Base-by-base conservation (phyloP, 164 flowering plant genomes). In the Akebia trifoliata region DNA sequence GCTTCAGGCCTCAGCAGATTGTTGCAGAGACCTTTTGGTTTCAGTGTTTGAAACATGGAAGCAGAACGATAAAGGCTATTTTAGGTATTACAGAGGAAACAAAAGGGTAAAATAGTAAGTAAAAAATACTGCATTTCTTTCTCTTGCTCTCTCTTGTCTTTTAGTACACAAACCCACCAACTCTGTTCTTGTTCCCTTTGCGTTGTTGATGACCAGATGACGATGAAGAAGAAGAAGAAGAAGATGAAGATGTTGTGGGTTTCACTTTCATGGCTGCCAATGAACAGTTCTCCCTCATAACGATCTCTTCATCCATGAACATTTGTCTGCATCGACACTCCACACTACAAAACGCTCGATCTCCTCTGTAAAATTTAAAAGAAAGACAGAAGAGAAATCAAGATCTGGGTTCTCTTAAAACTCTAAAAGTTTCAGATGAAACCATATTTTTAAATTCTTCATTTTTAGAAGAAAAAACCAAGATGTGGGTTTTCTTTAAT, bases 311-410 rank as follows among this genome's bases (percentile, higher is more conserved):
- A 57, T 84, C 94, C 83, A 79, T 77, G 51, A 67, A 70, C 24
- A 86, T 84, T 68, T 86, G 94, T 66, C 76, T 82, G 69, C 69
- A 76, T 60, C 94, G 77, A 70, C 94, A 86, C 67, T 86, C 88
- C 75, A 55, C 85, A 46, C 86, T 86, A 45, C 94, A 84, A 58
- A 86, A 86, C 6, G 73, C 90, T 57, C 72, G 75, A 54, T 84
- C 90, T 50, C 94, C 90, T 53, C 94, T 84, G 65, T 32, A 51
- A 54, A 9, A 29, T n/a, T n/a, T n/a, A 18, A 8, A 26, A 45
- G 22, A 48, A 31, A 9, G 4, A 28, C 3, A n/a, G n/a, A n/a
- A n/a, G n/a, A n/a, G n/a, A n/a, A n/a, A n/a, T n/a, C n/a, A n/a
- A n/a, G n/a, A n/a, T n/a, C n/a, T n/a, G n/a, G n/a, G n/a, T n/a